Conservation (phyloP, 768 basidiomycete species). For the Chalciporus chontae region DNA sequence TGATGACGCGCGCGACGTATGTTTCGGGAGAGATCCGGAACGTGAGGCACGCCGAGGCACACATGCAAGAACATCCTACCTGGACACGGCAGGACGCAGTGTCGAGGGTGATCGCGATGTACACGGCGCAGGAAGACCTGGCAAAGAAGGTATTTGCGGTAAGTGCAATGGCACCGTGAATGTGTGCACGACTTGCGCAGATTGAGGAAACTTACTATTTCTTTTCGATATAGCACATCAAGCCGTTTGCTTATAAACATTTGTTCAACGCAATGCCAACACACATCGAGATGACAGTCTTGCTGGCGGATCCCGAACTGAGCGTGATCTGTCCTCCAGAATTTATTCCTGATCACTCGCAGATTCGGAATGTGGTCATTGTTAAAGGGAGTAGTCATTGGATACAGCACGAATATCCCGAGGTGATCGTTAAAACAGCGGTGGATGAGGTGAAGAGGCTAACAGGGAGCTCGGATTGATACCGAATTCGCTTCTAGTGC, state of each 20-base stretch:
- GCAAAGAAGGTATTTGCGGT: constrained; percentile 8
- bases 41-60: not conserved
- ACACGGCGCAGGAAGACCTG: constrained; percentile 6
- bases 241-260: constrained; percentile 12
- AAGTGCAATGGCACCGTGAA: not conserved
- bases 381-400: constrained; percentile 14
- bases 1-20: not conserved
- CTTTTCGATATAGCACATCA: constrained; percentile 8
- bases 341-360: constrained; percentile 1
- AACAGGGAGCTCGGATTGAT: not conserved
- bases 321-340: constrained; percentile 5
- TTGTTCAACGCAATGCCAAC: constrained; percentile 8
- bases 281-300: constrained; percentile 13
- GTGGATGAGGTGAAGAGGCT: constrained; percentile 11
- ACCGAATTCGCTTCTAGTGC: too few relatives aligned
- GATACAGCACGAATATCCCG: constrained; percentile 13
- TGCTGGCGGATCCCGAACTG: constrained; percentile 11
- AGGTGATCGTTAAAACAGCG: constrained; percentile 2
- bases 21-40: constrained; percentile 1
- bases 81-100: constrained; percentile 16
- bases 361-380: not conserved
- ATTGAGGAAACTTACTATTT: not conserved
- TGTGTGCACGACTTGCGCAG: too few relatives aligned
- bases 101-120: constrained; percentile 8
- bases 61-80: constrained; percentile 7